Percentiles rank a stretch among this genome's conserved stretches.
Conservation (phyloP, 768 basidiomycete species). For the Suillus paluster region DNA sequence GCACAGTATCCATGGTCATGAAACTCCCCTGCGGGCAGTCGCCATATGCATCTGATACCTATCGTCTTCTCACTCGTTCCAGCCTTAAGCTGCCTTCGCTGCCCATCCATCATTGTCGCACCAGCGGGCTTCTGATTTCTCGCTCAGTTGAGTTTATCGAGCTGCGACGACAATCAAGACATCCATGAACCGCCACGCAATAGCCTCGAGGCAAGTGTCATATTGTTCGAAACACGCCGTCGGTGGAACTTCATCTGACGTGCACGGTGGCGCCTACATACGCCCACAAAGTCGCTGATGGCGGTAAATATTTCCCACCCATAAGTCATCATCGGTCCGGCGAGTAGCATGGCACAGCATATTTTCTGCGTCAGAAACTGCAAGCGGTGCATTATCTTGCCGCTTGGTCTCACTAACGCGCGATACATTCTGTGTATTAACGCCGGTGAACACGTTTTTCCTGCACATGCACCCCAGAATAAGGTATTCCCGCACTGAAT, state of each 20-base stretch:
- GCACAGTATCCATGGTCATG: background rate
- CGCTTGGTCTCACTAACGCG: constrained; percentile 18
- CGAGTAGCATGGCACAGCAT: constrained; percentile 12
- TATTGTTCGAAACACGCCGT: background rate
- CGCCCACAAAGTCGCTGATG: constrained; percentile 12
- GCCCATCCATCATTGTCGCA: background rate
- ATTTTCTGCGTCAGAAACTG: constrained; percentile 17
- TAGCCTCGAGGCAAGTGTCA: constrained; percentile 29
- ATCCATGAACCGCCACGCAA: constrained; percentile 25
- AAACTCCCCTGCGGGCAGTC: background rate
- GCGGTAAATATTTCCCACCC: constrained; percentile 7
- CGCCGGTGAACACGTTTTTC: constrained; percentile 31
- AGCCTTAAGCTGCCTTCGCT: background rate
- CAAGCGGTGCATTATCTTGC: constrained; percentile 19
- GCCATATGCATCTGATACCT: background rate
- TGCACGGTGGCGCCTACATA: background rate
- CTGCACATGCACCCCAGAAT: constrained; percentile 21
- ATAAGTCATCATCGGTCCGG: background rate
- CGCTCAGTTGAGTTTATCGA: background rate
- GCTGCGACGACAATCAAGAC: constrained; percentile 3
- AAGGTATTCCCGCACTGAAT: constrained; percentile 17
- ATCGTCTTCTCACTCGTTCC: background rate
- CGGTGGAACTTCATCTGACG: background rate
- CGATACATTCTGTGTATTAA: constrained; percentile 12
- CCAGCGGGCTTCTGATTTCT: background rate